These are phyloP conservation scores for Phialocephala subalpina DNA, from an alignment of 2,329 filamentous ascomycete genomes.

Conservation along the genomic window DNA sequence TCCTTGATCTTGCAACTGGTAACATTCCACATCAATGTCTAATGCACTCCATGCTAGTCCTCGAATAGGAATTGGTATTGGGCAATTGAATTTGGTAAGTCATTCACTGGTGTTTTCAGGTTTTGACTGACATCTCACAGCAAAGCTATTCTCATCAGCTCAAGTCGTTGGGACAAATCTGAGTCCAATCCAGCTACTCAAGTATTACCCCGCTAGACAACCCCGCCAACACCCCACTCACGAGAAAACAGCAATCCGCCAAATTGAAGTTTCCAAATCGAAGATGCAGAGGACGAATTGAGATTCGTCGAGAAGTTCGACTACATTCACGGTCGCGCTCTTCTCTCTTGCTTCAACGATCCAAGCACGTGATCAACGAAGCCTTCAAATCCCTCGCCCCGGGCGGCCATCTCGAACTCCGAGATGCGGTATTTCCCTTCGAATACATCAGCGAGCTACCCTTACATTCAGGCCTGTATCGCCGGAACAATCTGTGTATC, in stretches of 20 bases:
- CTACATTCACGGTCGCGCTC: constrained; percentile 22
- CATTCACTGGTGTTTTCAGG: background rate
- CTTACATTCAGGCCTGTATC: background rate
- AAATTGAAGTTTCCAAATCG: constrained; percentile 24
- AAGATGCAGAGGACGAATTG: constrained; percentile 26
- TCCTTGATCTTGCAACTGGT: constrained; percentile 28
- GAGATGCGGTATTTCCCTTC: constrained; percentile 14
- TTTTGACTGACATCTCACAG: background rate
- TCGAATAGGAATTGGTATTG: too few species aligned
- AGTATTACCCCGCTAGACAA: background rate
- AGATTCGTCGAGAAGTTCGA: constrained; percentile 21
- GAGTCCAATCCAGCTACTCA: constrained; percentile 17
- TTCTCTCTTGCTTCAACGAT: constrained; percentile 24
- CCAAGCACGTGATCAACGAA: constrained; percentile 4
- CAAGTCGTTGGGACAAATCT: constrained; percentile 18
- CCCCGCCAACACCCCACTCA: background rate
- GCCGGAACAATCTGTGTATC: background rate
- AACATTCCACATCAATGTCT: background rate
- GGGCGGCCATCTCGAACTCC: constrained; percentile 24
- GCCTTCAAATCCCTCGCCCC: constrained; percentile 15
- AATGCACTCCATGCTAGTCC: background rate
- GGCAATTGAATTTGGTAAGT: constrained; percentile 26
- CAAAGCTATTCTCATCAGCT: constrained; percentile 19
- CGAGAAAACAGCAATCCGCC: constrained; percentile 13
- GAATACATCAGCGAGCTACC: constrained; percentile 14